phyloP scores from a whole-genome alignment of 1,284 basidiomycete species.

The Laetiporus sulphureus region DNA sequence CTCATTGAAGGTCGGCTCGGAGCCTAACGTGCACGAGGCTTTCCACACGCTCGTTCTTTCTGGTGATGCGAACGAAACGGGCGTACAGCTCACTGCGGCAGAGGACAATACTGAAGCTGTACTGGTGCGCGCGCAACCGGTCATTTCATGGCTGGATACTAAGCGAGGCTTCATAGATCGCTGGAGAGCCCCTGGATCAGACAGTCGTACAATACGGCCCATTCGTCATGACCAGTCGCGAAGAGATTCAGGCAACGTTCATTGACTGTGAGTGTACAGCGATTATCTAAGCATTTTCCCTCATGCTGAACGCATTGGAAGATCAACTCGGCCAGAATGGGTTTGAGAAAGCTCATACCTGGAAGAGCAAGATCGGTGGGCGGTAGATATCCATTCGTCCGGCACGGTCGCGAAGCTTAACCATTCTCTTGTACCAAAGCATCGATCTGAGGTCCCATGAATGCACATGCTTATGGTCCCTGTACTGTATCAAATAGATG shows the following conservation, averaged over 20 bases:
- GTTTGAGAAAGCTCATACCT: slow-evolving; percentile 85
- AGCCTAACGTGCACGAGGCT: slow-evolving; percentile 39
- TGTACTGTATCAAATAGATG: slow-evolving; percentile 1
- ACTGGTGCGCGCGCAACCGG: slow-evolving; percentile 39
- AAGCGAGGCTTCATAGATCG: slow-evolving; percentile 37
- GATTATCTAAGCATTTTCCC: not conserved
- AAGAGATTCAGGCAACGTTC: slow-evolving; percentile 81
- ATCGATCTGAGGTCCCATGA: no score
- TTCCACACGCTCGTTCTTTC: slow-evolving; percentile 83
- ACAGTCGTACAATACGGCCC: slow-evolving; percentile 84
- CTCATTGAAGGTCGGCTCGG: slow-evolving; percentile 52
- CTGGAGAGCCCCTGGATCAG: slow-evolving; percentile 89
- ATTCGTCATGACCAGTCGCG: slow-evolving; percentile 76
- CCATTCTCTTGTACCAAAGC: no score
- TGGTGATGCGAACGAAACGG: slow-evolving; percentile 44
- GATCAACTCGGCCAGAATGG: slow-evolving; percentile 77
- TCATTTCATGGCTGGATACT: slow-evolving; percentile 1
- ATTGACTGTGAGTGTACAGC: slow-evolving; percentile 58
- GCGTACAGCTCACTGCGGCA: slow-evolving; percentile 52
- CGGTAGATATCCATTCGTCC: no score
- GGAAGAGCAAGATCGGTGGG: slow-evolving; percentile 78
- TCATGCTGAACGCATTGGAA: slow-evolving; percentile 18
- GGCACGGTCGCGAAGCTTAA: no score
- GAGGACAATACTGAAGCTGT: slow-evolving; percentile 65
- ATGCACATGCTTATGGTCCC: no score